Conservation (phyloP, 108 stramenopile genomes). For the Pseudonitzschia delicatissima region DNA sequence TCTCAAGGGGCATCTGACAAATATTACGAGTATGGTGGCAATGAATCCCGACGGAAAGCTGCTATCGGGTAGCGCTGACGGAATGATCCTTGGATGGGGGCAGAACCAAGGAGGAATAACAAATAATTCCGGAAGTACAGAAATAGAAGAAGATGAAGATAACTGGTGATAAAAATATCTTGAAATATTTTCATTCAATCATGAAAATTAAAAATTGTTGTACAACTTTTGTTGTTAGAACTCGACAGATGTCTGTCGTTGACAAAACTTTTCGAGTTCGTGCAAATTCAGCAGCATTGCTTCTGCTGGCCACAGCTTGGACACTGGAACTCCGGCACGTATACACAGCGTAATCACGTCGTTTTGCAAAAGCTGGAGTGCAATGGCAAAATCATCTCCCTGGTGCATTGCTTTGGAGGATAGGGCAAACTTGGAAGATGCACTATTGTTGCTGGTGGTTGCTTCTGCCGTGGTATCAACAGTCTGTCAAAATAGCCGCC, state of each 20-base stretch:
- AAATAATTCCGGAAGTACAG: background rate
- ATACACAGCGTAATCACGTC: conserved; percentile 74
- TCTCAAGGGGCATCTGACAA: conserved; percentile 59
- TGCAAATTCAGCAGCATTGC: conserved; percentile 73
- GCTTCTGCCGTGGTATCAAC: conserved; percentile 36
- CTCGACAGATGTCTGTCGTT: conserved; percentile 35
- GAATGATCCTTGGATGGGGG: conserved; percentile 79
- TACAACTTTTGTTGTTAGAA: background rate
- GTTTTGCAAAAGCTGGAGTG: conserved; percentile 79
- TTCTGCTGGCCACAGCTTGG: conserved; percentile 74
- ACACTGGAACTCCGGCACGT: conserved; percentile 72
- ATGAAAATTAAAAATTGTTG: background rate
- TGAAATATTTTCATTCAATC: background rate
- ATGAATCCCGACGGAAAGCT: conserved; percentile 30
- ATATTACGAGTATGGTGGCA: conserved; percentile 43
- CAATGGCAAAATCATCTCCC: conserved; percentile 70
- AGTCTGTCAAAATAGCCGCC: conserved; percentile 50
- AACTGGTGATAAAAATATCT: conserved; percentile 2
- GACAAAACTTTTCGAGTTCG: conserved; percentile 45
- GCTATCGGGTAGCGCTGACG: conserved; percentile 67
- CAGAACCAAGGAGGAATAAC: background rate
- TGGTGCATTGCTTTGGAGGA: conserved; percentile 27
- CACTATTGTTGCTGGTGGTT: conserved; percentile 10
- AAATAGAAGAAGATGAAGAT: background rate
- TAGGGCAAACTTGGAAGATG: conserved; percentile 24